These are phyloP conservation scores for Sclerotiophoma versabilis DNA, from an alignment of 2,329 filamentous ascomycete species.

Conservation along the genomic window DNA sequence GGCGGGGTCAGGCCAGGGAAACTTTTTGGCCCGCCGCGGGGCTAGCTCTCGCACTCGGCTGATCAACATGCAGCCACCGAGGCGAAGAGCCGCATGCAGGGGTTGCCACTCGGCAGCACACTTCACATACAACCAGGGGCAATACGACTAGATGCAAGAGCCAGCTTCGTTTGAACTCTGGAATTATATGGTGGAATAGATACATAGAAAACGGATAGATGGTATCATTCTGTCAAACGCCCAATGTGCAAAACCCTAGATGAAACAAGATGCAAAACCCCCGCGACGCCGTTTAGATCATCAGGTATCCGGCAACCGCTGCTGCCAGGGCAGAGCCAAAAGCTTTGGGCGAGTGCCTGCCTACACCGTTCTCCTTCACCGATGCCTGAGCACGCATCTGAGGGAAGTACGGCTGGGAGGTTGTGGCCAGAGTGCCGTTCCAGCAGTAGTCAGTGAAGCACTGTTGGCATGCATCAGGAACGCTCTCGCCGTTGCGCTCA, in stretches of 20 bases:
- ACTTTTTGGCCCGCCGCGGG: slow-evolving; percentile 12
- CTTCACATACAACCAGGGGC: too few relatives aligned
- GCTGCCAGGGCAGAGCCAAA: slow-evolving; percentile 28
- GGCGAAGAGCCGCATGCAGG: slow-evolving; percentile 14
- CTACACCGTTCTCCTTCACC: slow-evolving; percentile 28
- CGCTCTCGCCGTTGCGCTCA: slow-evolving; percentile 69
- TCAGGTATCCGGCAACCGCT: slow-evolving; percentile 24
- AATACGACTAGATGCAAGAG: too few relatives aligned
- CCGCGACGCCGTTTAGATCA: slow-evolving; percentile 16
- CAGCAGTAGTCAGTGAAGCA: slow-evolving; percentile 92
- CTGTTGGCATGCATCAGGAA: slow-evolving; percentile 73
- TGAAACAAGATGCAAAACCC: background rate
- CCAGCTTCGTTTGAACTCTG: too few relatives aligned
- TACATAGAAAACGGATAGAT: slow-evolving; percentile 1
- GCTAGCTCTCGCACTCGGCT: background rate
- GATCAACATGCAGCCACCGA: slow-evolving; percentile 3
- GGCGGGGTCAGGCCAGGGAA: slow-evolving; percentile 4
- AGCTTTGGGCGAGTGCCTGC: slow-evolving; percentile 32
- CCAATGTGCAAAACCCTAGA: slow-evolving; percentile 4
- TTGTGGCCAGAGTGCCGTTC: slow-evolving; percentile 72
- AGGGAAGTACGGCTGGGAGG: slow-evolving; percentile 39
- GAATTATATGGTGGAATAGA: too few relatives aligned
- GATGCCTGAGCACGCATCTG: slow-evolving; percentile 20
- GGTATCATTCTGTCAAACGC: slow-evolving; percentile 16
- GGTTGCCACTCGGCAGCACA: too few relatives aligned